Evolutionary conservation across 108 stramenopile genomes (phyloP).

Genomic region (Pinguiococcus pyrenoidosus): DNA sequence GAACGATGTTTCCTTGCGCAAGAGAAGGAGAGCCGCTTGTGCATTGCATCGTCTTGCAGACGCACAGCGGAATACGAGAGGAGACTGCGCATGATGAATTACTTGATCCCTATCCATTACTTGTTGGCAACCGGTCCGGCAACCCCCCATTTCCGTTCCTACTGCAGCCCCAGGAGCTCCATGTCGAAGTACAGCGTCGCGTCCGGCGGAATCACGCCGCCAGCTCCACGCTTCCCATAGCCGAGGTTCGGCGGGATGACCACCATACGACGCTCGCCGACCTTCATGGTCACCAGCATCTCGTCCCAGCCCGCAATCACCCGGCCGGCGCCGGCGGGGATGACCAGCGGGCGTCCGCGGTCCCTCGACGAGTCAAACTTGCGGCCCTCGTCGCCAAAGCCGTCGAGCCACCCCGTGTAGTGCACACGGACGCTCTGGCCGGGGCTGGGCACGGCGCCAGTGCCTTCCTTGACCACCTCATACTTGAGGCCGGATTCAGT

Average conservation of each 20-base stretch:
- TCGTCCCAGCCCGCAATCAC: conserved; percentile 33
- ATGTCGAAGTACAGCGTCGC: conserved; percentile 38
- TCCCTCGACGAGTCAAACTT: conserved; percentile 32
- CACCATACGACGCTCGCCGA: conserved; percentile 32
- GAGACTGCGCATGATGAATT: too few relatives aligned
- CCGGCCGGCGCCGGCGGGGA: conserved; percentile 20
- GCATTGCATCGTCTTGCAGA: too few relatives aligned
- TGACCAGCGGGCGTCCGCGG: conserved; percentile 15
- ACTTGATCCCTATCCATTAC: too few relatives aligned
- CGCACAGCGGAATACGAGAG: too few relatives aligned
- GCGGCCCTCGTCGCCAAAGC: conserved; percentile 7
- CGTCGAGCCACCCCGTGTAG: conserved; percentile 18
- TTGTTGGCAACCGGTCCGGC: too few relatives aligned
- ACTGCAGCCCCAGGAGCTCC: conserved; percentile 23
- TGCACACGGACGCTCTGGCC: conserved; percentile 16
- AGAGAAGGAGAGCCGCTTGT: too few relatives aligned
- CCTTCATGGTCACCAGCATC: conserved; percentile 23
- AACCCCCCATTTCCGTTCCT: too few relatives aligned
- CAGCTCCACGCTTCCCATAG: conserved; percentile 37
- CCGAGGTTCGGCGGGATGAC: conserved; percentile 40
- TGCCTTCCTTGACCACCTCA: conserved; percentile 64
- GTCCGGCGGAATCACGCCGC: conserved; percentile 31
- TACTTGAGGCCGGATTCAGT: conserved; percentile 77
- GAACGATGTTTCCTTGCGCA: too few relatives aligned
- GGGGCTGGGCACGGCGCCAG: conserved; percentile 55